Conservation (phyloP, 2,329 filamentous ascomycete species). For the Chaetomiaceae sp. region DNA sequence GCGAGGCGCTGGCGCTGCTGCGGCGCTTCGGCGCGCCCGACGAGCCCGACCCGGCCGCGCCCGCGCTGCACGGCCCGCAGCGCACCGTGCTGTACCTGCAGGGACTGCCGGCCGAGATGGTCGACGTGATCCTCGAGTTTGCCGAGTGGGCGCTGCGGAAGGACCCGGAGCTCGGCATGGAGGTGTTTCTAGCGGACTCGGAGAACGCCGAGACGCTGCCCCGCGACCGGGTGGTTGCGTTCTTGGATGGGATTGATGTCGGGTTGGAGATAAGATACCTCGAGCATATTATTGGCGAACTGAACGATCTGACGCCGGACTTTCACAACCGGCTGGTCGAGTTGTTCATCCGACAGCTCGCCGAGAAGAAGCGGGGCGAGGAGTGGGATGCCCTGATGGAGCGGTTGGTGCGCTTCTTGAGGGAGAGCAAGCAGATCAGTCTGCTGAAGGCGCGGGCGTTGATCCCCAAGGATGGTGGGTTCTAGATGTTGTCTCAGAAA, state of each 20-base stretch:
- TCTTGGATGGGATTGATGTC: constrained; percentile 62
- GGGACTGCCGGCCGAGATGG: constrained; percentile 75
- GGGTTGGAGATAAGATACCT: constrained; percentile 74
- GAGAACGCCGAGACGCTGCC: constrained; percentile 91
- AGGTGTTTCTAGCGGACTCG: constrained; percentile 86
- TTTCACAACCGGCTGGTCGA: constrained; percentile 82
- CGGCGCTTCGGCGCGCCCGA: constrained; percentile 67
- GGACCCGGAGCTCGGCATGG: constrained; percentile 74
- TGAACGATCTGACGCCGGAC: constrained; percentile 76
- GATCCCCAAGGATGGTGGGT: constrained; percentile 71
- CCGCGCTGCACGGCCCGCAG: constrained; percentile 67
- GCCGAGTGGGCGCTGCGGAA: constrained; percentile 77
- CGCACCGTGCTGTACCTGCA: constrained; percentile 88
- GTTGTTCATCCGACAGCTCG: constrained; percentile 56
- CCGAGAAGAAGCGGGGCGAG: constrained; percentile 33
- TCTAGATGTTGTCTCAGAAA: too few relatives aligned
- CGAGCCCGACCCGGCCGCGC: constrained; percentile 44
- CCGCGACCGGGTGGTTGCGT: constrained; percentile 66
- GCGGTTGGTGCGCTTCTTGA: constrained; percentile 68
- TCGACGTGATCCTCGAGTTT: constrained; percentile 87
- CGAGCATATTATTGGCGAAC: constrained; percentile 83
- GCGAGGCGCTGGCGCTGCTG: constrained; percentile 76
- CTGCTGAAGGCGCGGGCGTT: constrained; percentile 68
- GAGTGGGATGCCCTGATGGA: constrained; percentile 54
- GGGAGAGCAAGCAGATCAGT: constrained; percentile 73